phyloP scores from a whole-genome alignment of 2,329 filamentous ascomycete species.

The Phialophora tarda region DNA sequence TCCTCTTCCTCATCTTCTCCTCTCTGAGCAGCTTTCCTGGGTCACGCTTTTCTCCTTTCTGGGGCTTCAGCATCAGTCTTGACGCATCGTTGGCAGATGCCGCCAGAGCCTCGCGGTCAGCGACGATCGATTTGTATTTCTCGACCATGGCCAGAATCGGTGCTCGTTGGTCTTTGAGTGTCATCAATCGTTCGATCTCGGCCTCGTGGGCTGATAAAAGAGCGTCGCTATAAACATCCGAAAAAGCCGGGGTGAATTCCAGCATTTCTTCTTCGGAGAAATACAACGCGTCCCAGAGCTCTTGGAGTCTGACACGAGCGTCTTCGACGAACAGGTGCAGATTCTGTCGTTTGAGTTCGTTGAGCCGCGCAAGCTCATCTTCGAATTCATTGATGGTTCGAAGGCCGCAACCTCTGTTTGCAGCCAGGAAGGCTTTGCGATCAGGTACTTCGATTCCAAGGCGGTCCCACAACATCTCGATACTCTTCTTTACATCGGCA shows the following conservation, averaged over 20 bases:
- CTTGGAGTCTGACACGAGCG: conserved; percentile 84
- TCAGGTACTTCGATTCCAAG: conserved; percentile 82
- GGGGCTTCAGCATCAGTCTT: conserved; percentile 84
- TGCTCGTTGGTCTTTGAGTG: conserved; percentile 82
- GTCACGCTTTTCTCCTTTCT: conserved; percentile 92
- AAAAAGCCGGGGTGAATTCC: conserved; percentile 95
- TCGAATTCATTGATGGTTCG: conserved; percentile 95
- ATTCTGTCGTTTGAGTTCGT: conserved; percentile 93
- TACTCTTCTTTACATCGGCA: conserved; percentile 73
- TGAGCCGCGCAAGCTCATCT: conserved; percentile 82
- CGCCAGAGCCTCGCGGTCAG: conserved; percentile 85
- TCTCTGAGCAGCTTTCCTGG: conserved; percentile 91
- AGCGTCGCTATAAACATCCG: conserved; percentile 95
- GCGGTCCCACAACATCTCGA: conserved; percentile 89
- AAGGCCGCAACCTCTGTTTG: conserved; percentile 88
- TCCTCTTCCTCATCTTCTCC: conserved; percentile 98
- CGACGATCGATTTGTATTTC: conserved; percentile 78
- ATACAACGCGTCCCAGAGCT: conserved; percentile 92
- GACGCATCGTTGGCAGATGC: conserved; percentile 94
- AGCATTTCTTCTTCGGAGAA: conserved; percentile 99
- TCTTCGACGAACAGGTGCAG: conserved; percentile 96
- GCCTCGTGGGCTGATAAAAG: conserved; percentile 92
- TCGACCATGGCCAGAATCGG: conserved; percentile 84
- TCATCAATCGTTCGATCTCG: conserved; percentile 81
- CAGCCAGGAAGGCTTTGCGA: conserved; percentile 81